Base-by-base conservation (phyloP, 2,329 filamentous ascomycete species). In the Aspergillus sp. region DNA sequence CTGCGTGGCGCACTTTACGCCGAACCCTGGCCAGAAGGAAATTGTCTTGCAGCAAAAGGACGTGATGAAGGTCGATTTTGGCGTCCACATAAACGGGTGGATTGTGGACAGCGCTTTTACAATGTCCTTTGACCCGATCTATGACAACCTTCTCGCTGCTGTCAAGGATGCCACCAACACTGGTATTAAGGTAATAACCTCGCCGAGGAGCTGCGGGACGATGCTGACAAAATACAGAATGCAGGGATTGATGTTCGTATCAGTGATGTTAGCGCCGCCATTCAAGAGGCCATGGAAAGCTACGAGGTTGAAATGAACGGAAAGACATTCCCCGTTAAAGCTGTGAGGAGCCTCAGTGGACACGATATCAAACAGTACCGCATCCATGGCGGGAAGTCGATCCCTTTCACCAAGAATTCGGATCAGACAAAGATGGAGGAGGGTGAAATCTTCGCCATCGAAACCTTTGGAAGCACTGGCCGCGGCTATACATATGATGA, bases 51-150 rank as follows among this genome's bases (percentile, higher is more conserved):
- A 90, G 72, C 76, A 89, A 64, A 84, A 87, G 64, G 91, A 96
- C 73, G 91, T 96, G 41, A 85, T 94, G 84, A 93, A 92, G 77
- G 88, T 93, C 7, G 91, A 94, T 71, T 91, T 93, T 71, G 91
- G 91, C 53, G 91, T 93, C 31, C 91, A 94, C 74, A 84, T 93
- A 71, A 91, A 90, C 71, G 91, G 91, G 4, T 84, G 87, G 67
- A 94, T 93, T 72, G 90, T 93, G 61, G 91, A 94, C 79, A 91
- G 87, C 66, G 91, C 91, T 6, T 94, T 93, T 73, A 93, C 91
- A 9, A 82, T 93, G 77, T 83, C 90, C 0, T 93, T 91, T 72
- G 89, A 93, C 70, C 86, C 85, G 25, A 85, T 84, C 66, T 93
- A 92, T 76, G 89, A 93, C 75, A 89, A 89, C 71, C 82, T 94